Base-by-base conservation (phyloP, 768 basidiomycete genomes). In the Suillus luteus region DNA sequence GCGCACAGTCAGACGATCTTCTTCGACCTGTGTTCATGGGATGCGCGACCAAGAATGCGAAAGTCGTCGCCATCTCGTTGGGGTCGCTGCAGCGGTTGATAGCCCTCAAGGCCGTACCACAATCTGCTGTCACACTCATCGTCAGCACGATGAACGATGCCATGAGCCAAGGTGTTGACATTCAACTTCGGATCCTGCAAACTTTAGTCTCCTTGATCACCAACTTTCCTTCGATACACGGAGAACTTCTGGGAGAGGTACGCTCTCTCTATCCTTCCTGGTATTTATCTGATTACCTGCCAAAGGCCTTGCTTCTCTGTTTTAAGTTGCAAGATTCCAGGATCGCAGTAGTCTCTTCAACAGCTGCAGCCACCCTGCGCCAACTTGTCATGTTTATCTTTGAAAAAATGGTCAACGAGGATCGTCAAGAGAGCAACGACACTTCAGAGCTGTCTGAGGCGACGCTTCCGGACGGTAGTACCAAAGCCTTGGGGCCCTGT, bases 311-410 rank as follows among this genome's bases (percentile, higher is more conserved):
- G 0, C 78, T 96, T n/a, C 78, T 98, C 9, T 98, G 95, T 71
- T 99, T 99, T 83, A 94, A 89, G 74, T 79, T 98, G 31, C 95
- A 98, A 75, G 97, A 98, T 64, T 96, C 94, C 0, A 88, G 93
- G 66, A 97, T 96, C 27, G 92, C 95, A 0, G 96, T 99, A 31
- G 96, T 99, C 8, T 96, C 95, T 3, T 96, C 94, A 0, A 99
- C 97, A 4, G 96, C 96, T 2, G 96, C 96, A 3, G 97, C 97
- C 0, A 98, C 96, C 0, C 84, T 98, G 5, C 89, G 96, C 2
- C 96, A 99, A 73, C 83, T 98, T 1, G 93, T 99, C 52, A 98
- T 99, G 96, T 93, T 98, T 68, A 89, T 98, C 19, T 92, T 98
- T 51, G 97, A 99, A 77, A 95, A 96, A 72, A 92, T 98, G 75